phyloP scores from a whole-genome alignment of 1,284 basidiomycete species.

The Schizophyllum commune region DNA sequence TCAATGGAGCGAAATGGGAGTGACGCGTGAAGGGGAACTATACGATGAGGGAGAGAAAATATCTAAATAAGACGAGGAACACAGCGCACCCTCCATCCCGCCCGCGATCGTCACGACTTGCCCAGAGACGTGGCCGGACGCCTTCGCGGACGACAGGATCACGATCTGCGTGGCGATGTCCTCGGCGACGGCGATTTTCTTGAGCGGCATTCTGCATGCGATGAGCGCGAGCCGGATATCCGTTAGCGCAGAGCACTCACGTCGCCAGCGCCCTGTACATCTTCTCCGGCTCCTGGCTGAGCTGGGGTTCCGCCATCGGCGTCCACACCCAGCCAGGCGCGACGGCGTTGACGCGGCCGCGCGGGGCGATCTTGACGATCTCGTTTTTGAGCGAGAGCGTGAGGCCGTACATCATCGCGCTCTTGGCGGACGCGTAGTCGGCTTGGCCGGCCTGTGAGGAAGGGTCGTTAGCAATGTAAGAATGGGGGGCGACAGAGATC shows the following conservation, averaged over 20 bases:
- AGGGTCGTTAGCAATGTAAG: no score
- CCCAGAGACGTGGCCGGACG: slow-evolving; percentile 69
- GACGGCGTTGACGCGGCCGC: slow-evolving; percentile 60
- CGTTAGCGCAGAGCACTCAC: slow-evolving; percentile 24
- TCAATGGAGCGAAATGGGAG: no score
- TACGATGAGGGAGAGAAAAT: no score
- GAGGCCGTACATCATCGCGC: slow-evolving; percentile 69
- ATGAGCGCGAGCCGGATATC: background rate
- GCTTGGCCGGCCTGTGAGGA: slow-evolving; percentile 49
- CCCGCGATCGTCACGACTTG: slow-evolving; percentile 68
- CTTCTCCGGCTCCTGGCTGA: slow-evolving; percentile 27
- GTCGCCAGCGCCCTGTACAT: slow-evolving; percentile 54
- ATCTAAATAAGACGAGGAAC: background rate
- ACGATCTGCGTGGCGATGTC: slow-evolving; percentile 65
- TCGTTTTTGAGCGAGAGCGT: slow-evolving; percentile 69
- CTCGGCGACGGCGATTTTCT: slow-evolving; percentile 55
- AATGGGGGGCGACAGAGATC: no score
- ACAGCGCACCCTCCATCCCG: slow-evolving; percentile 62
- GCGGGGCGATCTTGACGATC: slow-evolving; percentile 68
- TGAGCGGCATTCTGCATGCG: slow-evolving; percentile 51
- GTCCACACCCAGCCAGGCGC: slow-evolving; percentile 70
- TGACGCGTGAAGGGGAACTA: no score
- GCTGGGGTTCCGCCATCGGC: slow-evolving; percentile 43
- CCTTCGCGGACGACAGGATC: slow-evolving; percentile 47
- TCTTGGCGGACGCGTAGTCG: slow-evolving; percentile 56